These are phyloP conservation scores for Hypocrella siamensis DNA, from an alignment of 2,329 filamentous ascomycete species.

Conservation along the genomic window DNA sequence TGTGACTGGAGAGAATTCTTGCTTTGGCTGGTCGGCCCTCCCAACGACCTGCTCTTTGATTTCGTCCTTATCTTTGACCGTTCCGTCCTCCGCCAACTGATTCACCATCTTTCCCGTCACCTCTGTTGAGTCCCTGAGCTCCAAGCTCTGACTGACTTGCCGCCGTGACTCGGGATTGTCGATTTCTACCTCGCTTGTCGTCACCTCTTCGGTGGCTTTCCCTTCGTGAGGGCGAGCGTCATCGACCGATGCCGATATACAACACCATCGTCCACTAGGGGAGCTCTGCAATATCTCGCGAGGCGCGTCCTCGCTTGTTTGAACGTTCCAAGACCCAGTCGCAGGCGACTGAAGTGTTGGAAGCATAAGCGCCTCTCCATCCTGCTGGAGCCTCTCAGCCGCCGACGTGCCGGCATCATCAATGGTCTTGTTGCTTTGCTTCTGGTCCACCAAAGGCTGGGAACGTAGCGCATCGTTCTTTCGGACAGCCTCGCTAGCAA, in stretches of 20 bases:
- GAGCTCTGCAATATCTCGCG: conserved; percentile 6
- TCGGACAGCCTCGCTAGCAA: conserved; percentile 49
- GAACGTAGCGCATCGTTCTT: conserved; percentile 46
- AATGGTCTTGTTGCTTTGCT: conserved; percentile 30
- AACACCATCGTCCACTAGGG: conserved; percentile 3
- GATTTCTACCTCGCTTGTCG: too few species aligned
- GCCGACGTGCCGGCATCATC: conserved; percentile 6
- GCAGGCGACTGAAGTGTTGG: conserved; percentile 14
- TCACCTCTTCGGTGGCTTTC: too few species aligned
- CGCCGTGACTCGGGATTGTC: too few species aligned
- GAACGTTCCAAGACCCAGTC: conserved; percentile 3
- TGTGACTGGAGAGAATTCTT: too few species aligned
- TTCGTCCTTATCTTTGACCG: too few species aligned
- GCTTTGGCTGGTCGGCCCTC: too few species aligned
- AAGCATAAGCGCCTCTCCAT: conserved; percentile 1
- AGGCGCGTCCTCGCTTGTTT: conserved; percentile 1
- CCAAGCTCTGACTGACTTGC: too few species aligned
- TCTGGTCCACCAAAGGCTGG: conserved; percentile 37
- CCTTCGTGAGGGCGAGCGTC: too few species aligned
- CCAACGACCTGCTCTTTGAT: too few species aligned
- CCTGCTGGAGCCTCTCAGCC: neutral
- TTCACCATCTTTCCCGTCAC: too few species aligned
- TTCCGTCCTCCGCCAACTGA: neutral
- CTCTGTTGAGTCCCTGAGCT: too few species aligned
- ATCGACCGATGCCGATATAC: too few species aligned